A percentile compares a stretch with the other conserved stretches of the same genome.
Evolutionary conservation across 306 rosid genomes (phyloP).

Genomic region (Crataegus laevigata): DNA sequence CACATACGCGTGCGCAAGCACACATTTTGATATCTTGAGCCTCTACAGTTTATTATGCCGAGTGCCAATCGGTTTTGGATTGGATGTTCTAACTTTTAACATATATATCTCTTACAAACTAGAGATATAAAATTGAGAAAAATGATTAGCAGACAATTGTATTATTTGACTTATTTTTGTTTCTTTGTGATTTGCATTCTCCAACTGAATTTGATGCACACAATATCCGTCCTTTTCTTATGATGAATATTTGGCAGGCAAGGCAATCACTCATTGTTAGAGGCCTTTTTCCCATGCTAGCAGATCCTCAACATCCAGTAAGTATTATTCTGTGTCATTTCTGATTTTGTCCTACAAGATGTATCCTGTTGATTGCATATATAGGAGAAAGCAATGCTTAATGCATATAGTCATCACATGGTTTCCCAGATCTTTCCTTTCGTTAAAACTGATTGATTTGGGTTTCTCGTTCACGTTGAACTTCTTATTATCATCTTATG

Average conservation of each 20-base stretch:
- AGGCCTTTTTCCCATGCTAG: slow-evolving; percentile 93
- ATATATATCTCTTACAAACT: not conserved
- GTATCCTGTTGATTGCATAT: not conserved
- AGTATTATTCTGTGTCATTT: slow-evolving; percentile 17
- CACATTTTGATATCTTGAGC: not conserved
- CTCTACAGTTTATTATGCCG: not conserved
- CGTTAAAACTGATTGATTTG: not conserved
- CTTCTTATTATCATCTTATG: not conserved
- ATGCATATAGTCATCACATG: not conserved
- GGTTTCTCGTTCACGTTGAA: not conserved
- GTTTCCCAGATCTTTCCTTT: not conserved
- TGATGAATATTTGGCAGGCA: slow-evolving; percentile 43
- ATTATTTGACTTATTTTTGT: not conserved
- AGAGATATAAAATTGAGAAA: not conserved
- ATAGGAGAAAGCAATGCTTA: not conserved
- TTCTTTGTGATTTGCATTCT: not conserved
- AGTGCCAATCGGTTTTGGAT: not conserved
- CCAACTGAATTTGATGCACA: not conserved
- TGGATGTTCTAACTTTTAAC: not conserved
- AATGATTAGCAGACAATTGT: not conserved
- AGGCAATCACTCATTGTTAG: slow-evolving; percentile 84
- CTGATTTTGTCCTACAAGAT: not conserved
- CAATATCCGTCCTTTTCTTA: not conserved
- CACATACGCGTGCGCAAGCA: no score
- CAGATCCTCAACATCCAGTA: slow-evolving; percentile 95